A percentile compares a stretch with the other conserved stretches of the same genome.
Conservation (phyloP, 352 stramenopile species). For the Phytophthora palmivora region DNA sequence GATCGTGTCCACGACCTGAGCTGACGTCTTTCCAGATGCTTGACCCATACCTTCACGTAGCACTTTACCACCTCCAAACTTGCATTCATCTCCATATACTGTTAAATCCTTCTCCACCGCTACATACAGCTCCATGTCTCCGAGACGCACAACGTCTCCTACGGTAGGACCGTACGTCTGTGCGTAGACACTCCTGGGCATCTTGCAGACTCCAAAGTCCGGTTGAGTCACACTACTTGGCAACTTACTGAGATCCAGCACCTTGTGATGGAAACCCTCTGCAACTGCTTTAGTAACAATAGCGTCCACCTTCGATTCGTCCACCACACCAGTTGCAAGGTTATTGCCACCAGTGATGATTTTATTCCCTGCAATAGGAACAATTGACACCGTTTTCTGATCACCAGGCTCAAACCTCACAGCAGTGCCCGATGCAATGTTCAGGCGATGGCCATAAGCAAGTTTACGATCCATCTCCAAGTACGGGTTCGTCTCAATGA, state of each 20-base stretch:
- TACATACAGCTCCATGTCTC: constrained; percentile 93
- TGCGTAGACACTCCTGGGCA: constrained; percentile 83
- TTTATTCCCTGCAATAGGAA: constrained; percentile 92
- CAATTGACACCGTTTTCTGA: constrained; percentile 94
- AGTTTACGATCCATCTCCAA: constrained; percentile 94
- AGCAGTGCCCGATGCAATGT: constrained; percentile 93
- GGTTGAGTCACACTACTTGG: constrained; percentile 32
- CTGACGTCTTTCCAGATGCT: constrained; percentile 49
- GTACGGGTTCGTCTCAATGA: constrained; percentile 96
- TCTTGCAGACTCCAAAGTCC: constrained; percentile 50
- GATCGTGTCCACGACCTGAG: constrained; percentile 92
- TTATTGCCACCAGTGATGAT: constrained; percentile 91
- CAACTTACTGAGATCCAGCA: constrained; percentile 37
- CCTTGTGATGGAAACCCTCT: constrained; percentile 70
- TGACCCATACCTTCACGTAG: constrained; percentile 86
- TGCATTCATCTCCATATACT: constrained; percentile 84
- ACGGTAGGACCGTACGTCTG: constrained; percentile 94
- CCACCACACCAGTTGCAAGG: constrained; percentile 85
- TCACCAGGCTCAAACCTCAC: constrained; percentile 98
- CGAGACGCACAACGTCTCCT: constrained; percentile 94
- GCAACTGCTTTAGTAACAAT: constrained; percentile 63
- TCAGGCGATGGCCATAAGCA: constrained; percentile 93
- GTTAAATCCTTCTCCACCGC: constrained; percentile 92
- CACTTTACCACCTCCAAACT: constrained; percentile 97
- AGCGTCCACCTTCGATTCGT: constrained; percentile 55